A percentile compares a stretch with the other conserved stretches of the same genome.
These are phyloP conservation scores for Nannizziopsis arthrosporioides DNA, from an alignment of 2,329 filamentous ascomycete genomes.

Conservation along the genomic window DNA sequence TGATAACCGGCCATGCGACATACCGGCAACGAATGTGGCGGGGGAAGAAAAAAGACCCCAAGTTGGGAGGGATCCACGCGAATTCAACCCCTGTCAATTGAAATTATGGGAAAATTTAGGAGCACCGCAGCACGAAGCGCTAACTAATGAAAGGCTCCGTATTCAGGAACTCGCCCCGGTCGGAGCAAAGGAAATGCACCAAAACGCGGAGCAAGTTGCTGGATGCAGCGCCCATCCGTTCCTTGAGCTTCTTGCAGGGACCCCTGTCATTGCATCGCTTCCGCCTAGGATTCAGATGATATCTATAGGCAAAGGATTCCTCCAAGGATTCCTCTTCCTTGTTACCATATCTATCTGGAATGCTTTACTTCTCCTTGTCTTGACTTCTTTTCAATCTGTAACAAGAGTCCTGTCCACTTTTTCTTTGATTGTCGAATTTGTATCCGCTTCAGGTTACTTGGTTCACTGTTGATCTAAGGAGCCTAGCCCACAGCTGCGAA, in stretches of 20 bases:
- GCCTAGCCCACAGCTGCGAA: too few species aligned
- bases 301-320: slow-evolving; percentile 6
- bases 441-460: too few species aligned
- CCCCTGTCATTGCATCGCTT: neutral
- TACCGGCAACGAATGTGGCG: too few species aligned
- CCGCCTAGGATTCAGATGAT: neutral
- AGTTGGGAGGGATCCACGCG: too few species aligned
- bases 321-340: neutral
- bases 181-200: neutral
- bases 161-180: neutral
- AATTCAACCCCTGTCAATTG: too few species aligned
- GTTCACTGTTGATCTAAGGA: too few species aligned
- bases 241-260: neutral
- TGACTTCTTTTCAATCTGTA: neutral
- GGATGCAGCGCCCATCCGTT: neutral
- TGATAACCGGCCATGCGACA: too few species aligned
- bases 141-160: neutral
- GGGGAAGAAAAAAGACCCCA: too few species aligned
- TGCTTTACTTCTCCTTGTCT: neutral
- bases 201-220: neutral
- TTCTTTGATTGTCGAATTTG: neutral
- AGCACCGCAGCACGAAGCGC: too few species aligned
- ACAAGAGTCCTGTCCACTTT: neutral
- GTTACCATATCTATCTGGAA: slow-evolving; percentile 1
- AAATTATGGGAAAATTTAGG: too few species aligned